These are phyloP conservation scores for Chalciporus pseudorubinellus DNA, from an alignment of 768 basidiomycete species.

Conservation along the genomic window DNA sequence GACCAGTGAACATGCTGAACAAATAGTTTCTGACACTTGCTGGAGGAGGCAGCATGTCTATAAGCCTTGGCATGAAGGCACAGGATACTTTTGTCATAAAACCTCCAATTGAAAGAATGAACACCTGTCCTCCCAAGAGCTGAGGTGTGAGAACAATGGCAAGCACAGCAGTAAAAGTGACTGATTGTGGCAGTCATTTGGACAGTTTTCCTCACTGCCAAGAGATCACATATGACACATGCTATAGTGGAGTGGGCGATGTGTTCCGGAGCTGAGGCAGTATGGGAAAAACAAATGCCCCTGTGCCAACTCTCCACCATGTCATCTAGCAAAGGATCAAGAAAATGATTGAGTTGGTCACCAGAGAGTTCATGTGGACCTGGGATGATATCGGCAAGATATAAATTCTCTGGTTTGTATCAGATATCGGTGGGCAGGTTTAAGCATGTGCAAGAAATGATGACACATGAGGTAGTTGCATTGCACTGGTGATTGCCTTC, in stretches of 20 bases:
- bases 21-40: neutral
- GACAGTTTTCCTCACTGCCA: conserved; percentile 28
- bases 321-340: conserved; percentile 30
- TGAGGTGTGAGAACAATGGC: conserved; percentile 16
- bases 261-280: conserved; percentile 6
- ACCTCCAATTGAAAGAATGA: neutral
- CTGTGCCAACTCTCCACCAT: conserved; percentile 11
- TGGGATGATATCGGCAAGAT: conserved; percentile 27
- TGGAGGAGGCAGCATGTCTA: neutral
- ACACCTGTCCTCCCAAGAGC: conserved; percentile 3
- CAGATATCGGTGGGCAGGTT: conserved; percentile 33
- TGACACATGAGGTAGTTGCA: conserved; percentile 27
- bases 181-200: conserved; percentile 23
- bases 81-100: neutral
- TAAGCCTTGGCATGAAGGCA: neutral
- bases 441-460: conserved; percentile 33
- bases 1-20: conserved; percentile 13
- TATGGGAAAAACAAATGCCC: conserved; percentile 8
- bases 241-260: conserved; percentile 9
- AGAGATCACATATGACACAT: conserved; percentile 31
- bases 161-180: conserved; percentile 33
- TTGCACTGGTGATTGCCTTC: conserved; percentile 26
- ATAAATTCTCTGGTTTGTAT: conserved; percentile 36
- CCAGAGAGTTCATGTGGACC: conserved; percentile 28
- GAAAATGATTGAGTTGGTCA: conserved; percentile 32